Percentiles rank a stretch among this genome's conserved stretches.
Evolutionary conservation across 2,329 filamentous ascomycete genomes (phyloP).

Genomic region (Fusarium paranaense): DNA sequence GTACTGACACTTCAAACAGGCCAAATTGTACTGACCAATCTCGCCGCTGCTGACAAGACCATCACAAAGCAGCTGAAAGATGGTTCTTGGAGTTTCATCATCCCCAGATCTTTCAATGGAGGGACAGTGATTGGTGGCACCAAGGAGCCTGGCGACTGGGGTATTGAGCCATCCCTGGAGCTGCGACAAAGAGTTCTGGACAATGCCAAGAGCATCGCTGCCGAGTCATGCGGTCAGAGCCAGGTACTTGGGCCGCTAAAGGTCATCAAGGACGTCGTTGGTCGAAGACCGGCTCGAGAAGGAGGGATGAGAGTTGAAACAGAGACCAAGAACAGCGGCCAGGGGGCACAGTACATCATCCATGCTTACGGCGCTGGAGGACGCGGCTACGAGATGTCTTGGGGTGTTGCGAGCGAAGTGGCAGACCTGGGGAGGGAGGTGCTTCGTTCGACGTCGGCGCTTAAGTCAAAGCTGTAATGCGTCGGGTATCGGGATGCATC

Average conservation of each 20-base stretch:
- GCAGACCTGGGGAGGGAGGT: slow-evolving; percentile 21
- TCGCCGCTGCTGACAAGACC: slow-evolving; percentile 48
- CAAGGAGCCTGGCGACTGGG: slow-evolving; percentile 70
- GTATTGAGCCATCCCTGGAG: slow-evolving; percentile 59
- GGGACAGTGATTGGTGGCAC: slow-evolving; percentile 76
- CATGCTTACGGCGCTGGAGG: slow-evolving; percentile 72
- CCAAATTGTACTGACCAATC: slow-evolving; percentile 53
- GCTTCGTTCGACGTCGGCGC: neutral
- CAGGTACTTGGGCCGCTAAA: slow-evolving; percentile 23
- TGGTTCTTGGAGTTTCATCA: slow-evolving; percentile 71
- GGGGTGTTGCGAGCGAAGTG: slow-evolving; percentile 68
- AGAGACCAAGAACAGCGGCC: slow-evolving; percentile 22
- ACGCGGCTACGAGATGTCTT: slow-evolving; percentile 71
- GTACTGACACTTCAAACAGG: slow-evolving; percentile 39
- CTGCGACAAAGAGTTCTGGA: slow-evolving; percentile 52
- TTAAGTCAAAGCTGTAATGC: slow-evolving; percentile 17
- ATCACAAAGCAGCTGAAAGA: slow-evolving; percentile 73
- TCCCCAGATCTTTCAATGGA: slow-evolving; percentile 70
- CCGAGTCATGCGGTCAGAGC: slow-evolving; percentile 10
- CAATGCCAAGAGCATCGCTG: slow-evolving; percentile 22
- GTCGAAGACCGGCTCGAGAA: slow-evolving; percentile 57
- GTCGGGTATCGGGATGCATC: neutral
- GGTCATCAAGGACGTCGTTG: slow-evolving; percentile 59
- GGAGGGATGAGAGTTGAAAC: slow-evolving; percentile 59
- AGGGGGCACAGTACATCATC: slow-evolving; percentile 49